Evolutionary conservation across 208 protist species (phyloP).

Genomic region (Trypanosoma cruzi): DNA sequence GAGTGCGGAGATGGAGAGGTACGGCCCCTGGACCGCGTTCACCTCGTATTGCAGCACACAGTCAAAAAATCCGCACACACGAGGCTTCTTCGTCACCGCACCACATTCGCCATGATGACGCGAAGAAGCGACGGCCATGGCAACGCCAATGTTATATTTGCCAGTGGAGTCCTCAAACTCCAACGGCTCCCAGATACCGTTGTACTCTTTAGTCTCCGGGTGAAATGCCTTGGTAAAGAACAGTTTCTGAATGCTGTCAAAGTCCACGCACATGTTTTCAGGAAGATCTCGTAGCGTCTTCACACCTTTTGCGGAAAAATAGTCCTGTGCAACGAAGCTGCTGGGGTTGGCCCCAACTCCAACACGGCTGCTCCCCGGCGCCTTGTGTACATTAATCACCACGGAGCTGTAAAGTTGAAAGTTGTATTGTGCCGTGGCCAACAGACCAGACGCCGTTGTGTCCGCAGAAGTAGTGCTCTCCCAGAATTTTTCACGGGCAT

Average conservation of each 20-base stretch:
- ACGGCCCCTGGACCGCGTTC: slow-evolving; percentile 88
- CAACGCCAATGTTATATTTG: slow-evolving; percentile 88
- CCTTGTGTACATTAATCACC: slow-evolving; percentile 94
- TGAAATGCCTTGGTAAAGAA: slow-evolving; percentile 67
- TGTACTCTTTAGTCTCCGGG: slow-evolving; percentile 46
- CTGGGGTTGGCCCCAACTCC: slow-evolving; percentile 90
- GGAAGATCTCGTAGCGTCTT: slow-evolving; percentile 81
- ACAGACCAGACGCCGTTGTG: slow-evolving; percentile 80
- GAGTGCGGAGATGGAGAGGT: slow-evolving; percentile 92
- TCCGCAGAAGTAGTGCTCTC: slow-evolving; percentile 90
- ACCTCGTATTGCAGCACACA: slow-evolving; percentile 93
- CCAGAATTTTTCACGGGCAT: slow-evolving; percentile 93
- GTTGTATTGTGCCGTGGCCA: slow-evolving; percentile 90
- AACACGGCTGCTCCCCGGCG: slow-evolving; percentile 89
- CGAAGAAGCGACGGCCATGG: slow-evolving; percentile 84
- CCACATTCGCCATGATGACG: slow-evolving; percentile 89
- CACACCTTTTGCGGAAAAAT: slow-evolving; percentile 81
- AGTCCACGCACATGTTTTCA: slow-evolving; percentile 63
- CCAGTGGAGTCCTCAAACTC: slow-evolving; percentile 82
- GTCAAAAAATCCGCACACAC: slow-evolving; percentile 92
- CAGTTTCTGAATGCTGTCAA: slow-evolving; percentile 82
- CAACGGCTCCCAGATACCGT: slow-evolving; percentile 76
- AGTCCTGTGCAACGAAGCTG: slow-evolving; percentile 91
- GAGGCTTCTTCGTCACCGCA: slow-evolving; percentile 89
- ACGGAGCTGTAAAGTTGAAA: slow-evolving; percentile 70